Evolutionary conservation across 2,329 filamentous ascomycete genomes (phyloP).

Genomic region (Chaetomiaceae sp.): DNA sequence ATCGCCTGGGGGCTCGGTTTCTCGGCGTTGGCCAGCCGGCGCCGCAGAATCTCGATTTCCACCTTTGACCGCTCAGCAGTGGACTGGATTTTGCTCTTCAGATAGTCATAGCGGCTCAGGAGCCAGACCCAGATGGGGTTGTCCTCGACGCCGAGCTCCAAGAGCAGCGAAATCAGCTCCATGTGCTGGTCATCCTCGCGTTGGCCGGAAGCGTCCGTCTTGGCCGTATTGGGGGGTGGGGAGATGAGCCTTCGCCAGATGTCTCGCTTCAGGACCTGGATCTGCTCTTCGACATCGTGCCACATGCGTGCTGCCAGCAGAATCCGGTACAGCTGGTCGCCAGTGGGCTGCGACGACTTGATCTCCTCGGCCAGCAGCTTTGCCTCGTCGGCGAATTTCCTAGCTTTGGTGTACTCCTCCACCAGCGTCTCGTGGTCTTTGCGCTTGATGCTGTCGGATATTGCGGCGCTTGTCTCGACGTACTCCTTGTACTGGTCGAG

Average conservation of each 20-base stretch:
- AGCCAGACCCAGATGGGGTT: constrained; percentile 98
- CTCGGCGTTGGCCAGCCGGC: constrained; percentile 70
- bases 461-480: constrained; percentile 71
- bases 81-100: constrained; percentile 78
- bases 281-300: constrained; percentile 85
- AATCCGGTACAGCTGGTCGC: constrained; percentile 79
- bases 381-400: constrained; percentile 74
- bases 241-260: constrained; percentile 77
- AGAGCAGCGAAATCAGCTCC: constrained; percentile 79
- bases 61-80: constrained; percentile 82
- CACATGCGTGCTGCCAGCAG: constrained; percentile 90
- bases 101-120: constrained; percentile 78
- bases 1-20: constrained; percentile 65
- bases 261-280: constrained; percentile 82
- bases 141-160: constrained; percentile 93
- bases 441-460: constrained; percentile 82
- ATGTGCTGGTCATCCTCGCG: constrained; percentile 74
- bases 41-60: constrained; percentile 85
- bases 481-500: constrained; percentile 77
- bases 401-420: constrained; percentile 81
- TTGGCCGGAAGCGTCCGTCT: constrained; percentile 40
- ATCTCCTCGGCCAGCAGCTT: constrained; percentile 59
- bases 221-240: constrained; percentile 55
- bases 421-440: constrained; percentile 86
- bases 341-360: constrained; percentile 57